These are phyloP conservation scores for Plantago lanceolata DNA, from an alignment of 305 asterid species.

Conservation along the genomic window DNA sequence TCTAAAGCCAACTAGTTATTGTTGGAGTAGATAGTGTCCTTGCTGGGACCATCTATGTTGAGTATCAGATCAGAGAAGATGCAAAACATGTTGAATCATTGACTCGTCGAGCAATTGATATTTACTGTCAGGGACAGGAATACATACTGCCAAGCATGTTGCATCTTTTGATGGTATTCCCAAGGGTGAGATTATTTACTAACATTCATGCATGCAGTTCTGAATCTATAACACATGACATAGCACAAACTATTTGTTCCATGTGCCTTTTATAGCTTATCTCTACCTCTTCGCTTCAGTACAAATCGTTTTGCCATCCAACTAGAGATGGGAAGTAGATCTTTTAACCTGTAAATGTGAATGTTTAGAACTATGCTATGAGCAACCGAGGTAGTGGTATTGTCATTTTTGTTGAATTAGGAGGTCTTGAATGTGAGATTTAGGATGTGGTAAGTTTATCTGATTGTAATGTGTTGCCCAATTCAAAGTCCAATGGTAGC, in stretches of 20 bases:
- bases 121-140: slow-evolving; percentile 90
- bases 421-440: too few species aligned
- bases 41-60: slow-evolving; percentile 88
- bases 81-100: slow-evolving; percentile 70
- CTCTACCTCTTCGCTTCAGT: not conserved
- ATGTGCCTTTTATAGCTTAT: slow-evolving; percentile 9
- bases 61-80: slow-evolving; percentile 97
- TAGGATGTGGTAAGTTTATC: too few species aligned
- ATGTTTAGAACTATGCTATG: too few species aligned
- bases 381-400: too few species aligned
- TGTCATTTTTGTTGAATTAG: too few species aligned
- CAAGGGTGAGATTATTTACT: slow-evolving; percentile 57
- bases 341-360: too few species aligned
- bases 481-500: too few species aligned
- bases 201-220: not conserved
- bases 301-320: slow-evolving; percentile 7
- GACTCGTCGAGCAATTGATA: slow-evolving; percentile 71
- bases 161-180: slow-evolving; percentile 98
- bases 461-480: too few species aligned
- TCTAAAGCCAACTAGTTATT: slow-evolving; percentile 80
- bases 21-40: slow-evolving; percentile 81
- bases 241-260: too few species aligned
- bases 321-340: too few species aligned
- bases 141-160: slow-evolving; percentile 79
- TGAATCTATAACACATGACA: too few species aligned